Evolutionary conservation across 2,329 filamentous ascomycete genomes (phyloP).

Genomic region (Ambrosiella beaveri): DNA sequence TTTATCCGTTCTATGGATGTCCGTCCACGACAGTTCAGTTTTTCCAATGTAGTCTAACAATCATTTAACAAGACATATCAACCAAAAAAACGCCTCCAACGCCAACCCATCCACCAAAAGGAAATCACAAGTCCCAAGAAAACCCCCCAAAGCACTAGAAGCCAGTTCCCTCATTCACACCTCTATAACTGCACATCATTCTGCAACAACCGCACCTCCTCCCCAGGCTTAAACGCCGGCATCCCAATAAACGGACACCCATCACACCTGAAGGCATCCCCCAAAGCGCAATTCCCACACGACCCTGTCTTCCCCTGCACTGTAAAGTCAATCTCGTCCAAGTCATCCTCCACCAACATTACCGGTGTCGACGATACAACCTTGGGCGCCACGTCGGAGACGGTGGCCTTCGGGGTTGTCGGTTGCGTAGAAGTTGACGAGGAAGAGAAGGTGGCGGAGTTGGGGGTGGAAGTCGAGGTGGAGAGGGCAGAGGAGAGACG

Average conservation of each 20-base stretch:
- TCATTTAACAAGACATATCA: background rate
- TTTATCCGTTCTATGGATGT: too few species aligned
- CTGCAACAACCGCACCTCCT: constrained; percentile 78
- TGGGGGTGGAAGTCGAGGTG: constrained; percentile 18
- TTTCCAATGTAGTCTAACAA: too few species aligned
- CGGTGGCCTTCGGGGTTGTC: background rate
- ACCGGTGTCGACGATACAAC: constrained; percentile 19
- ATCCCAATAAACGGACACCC: constrained; percentile 71
- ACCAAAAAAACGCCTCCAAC: background rate
- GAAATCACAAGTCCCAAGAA: background rate
- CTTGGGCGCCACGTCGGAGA: background rate
- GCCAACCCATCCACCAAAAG: background rate
- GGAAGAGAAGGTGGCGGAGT: background rate
- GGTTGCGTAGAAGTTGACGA: too few species aligned
- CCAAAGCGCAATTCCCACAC: constrained; percentile 84
- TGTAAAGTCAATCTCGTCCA: constrained; percentile 88
- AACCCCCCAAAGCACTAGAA: background rate
- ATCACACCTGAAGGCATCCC: constrained; percentile 70
- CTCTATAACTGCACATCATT: constrained; percentile 64
- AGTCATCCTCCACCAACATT: constrained; percentile 56
- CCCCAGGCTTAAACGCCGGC: constrained; percentile 90
- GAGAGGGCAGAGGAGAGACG: constrained; percentile 35
- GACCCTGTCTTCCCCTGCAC: constrained; percentile 93
- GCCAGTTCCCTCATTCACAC: background rate
- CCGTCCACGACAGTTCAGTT: too few species aligned